Evolutionary conservation across 2,329 filamentous ascomycete genomes (phyloP).

Genomic region (Ascocoryne sarcoides): DNA sequence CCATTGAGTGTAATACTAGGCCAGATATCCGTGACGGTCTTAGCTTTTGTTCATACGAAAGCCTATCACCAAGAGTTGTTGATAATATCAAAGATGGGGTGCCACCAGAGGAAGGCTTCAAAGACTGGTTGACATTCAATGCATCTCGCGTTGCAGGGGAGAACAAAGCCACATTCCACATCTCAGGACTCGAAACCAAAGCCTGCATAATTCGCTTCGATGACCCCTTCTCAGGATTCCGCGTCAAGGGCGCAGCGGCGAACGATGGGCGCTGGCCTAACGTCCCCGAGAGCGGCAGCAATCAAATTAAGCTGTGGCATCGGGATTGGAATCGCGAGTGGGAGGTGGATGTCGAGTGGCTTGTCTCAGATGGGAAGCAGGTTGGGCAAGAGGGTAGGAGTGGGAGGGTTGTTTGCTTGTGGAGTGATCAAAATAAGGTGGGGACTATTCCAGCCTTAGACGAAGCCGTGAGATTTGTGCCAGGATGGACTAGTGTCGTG

Average conservation of each 20-base stretch:
- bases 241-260: constrained; percentile 49
- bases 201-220: constrained; percentile 69
- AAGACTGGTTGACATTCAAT: constrained; percentile 58
- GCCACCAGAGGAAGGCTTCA: constrained; percentile 36
- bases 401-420: constrained; percentile 68
- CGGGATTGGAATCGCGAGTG: constrained; percentile 70
- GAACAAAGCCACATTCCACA: constrained; percentile 50
- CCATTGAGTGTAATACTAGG: constrained; percentile 41
- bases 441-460: constrained; percentile 75
- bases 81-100: constrained; percentile 34
- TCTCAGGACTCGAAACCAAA: constrained; percentile 68
- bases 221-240: constrained; percentile 54
- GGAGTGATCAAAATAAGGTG: constrained; percentile 72
- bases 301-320: constrained; percentile 71
- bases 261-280: constrained; percentile 54
- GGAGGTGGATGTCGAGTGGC: constrained; percentile 61
- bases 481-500: constrained; percentile 68
- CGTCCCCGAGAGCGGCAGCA: constrained; percentile 53
- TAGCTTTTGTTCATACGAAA: constrained; percentile 62
- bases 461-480: constrained; percentile 67
- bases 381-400: constrained; percentile 37
- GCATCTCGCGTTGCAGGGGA: constrained; percentile 36
- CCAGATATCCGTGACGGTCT: constrained; percentile 42
- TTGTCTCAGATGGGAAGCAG: constrained; percentile 21
- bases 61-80: constrained; percentile 56